Base-by-base conservation (phyloP, 768 basidiomycete species). In the Boletus pseudo-olivaceus region DNA sequence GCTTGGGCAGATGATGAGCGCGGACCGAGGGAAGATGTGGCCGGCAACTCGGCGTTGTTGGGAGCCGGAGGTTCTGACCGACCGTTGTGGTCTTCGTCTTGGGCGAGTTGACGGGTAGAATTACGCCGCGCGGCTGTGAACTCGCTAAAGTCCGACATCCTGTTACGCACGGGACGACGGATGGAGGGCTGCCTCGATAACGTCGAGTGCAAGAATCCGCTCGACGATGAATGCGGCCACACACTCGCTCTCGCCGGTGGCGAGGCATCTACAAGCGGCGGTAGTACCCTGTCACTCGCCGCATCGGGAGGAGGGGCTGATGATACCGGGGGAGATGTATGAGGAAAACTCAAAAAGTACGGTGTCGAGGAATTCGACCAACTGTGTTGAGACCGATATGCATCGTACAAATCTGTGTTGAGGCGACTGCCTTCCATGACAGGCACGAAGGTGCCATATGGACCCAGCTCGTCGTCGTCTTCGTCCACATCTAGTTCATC, bases 141-240 rank as follows among this genome's bases (percentile, higher is more conserved):
- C 27, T 90, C 88, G 62, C 78, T 83, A 67, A 90, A 89, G 57
- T 90, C 87, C 14, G 81, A 75, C 14, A 81, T 75, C 33, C 87
- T 74, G 29, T 78, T 77, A 5, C 78, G 75, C 32, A 73, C 62
- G 2, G 82, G 75, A 23, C 85, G 85, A 27, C 86, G 85, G 44
- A 87, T 74, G 20, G 84, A 82, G 0, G 81, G 69, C 56, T 85
- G 83, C 33, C 87, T 82, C 17, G 76, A 72, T 17, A 86, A 69
- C 7, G 68, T 63, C 10, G 72, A 58, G 34, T 70, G 69, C 33
- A 62, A 12, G 20, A 62, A 57, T 17, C 66, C 66, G 19, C 51
- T 34, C 4, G 70, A 58, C 3, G 69, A 65, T 4, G 65, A 62
- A 17, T 57, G 47, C 0, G 67, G 64, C 69, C 67, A 69, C 6